Evolutionary conservation across 257 asterid species (phyloP), one percentile per base, ranked within the genome.

Genomic region (Forsythia viridissima): DNA sequence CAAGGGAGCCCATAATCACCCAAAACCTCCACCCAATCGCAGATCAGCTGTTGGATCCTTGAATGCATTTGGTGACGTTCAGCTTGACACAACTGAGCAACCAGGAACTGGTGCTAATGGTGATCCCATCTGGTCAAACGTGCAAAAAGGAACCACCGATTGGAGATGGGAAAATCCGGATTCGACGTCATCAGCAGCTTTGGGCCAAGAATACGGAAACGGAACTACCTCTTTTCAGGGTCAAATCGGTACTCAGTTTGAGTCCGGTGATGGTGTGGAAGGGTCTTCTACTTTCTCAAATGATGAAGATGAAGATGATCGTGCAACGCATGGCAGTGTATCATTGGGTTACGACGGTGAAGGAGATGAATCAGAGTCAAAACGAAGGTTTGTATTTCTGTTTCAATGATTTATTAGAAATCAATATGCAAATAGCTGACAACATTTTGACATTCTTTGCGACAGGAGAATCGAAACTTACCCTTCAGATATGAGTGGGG

Each of bases 1-100:
- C 78, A 94, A 87, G 86, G 97, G 95, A 30, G 85, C 89, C 66
- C 98, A 94, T 70, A 90, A 84, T 85, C 98, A 94, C 90, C 87
- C 90, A 3, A 88, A 87, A 80, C 97, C 95, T 73, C 87, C 90
- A n/a, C 90, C 90, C 8, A 85, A 81, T 77, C 92, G 91, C 51
- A 87, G 91, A 81, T 83, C 90, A 8, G 82, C 81, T 24, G 86
- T 90, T 65, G 95, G 90, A 77, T 83, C 89, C 70, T 74, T 87
- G 30, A 87, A 78, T 84, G 55, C 86, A 70, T 80, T 81, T n/a
- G 73, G 81, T 63, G 94, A 83, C 59, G 72, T 83, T 81, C 93
- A 80, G 73, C 72, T 81, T 13, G 98, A 89, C 42, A 77, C 70
- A 79, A 85, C 88, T 15, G 92, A 91, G 78, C 93, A 80, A 68